Conservation (phyloP, 2,329 filamentous ascomycete genomes). For the Helminthosporium solani region DNA sequence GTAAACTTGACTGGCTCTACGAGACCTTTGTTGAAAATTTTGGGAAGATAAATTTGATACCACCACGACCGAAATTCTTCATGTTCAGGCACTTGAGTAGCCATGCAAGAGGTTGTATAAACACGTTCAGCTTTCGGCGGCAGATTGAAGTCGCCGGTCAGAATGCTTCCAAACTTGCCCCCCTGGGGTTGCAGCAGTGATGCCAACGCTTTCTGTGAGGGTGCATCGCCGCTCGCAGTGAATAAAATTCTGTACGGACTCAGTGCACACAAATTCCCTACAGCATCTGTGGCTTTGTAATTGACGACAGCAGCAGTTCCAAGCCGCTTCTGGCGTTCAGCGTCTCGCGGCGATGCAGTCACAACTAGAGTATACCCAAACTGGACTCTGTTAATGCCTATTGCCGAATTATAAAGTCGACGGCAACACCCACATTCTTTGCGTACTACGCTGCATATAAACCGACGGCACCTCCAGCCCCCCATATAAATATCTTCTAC, state of each 20-base stretch:
- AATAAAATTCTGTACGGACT: conserved; percentile 31
- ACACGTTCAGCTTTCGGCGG: conserved; percentile 25
- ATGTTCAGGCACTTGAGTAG: conserved; percentile 24
- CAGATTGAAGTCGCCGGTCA: conserved; percentile 22
- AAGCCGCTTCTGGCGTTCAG: conserved; percentile 23
- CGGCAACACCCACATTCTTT: conserved; percentile 17
- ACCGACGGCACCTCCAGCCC: conserved; percentile 29
- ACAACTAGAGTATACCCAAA: conserved; percentile 28
- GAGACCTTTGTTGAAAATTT: conserved; percentile 20
- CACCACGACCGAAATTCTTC: conserved; percentile 25
- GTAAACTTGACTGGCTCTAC: conserved; percentile 26
- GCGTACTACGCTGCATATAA: conserved; percentile 30
- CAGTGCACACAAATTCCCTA: conserved; percentile 21
- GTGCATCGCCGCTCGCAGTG: conserved; percentile 27
- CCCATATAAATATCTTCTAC: conserved; percentile 30
- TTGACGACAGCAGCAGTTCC: conserved; percentile 25
- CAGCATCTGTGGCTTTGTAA: conserved; percentile 27
- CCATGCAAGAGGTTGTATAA: conserved; percentile 30
- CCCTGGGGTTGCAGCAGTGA: conserved; percentile 21
- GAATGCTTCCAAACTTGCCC: conserved; percentile 24
- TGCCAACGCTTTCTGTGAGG: conserved; percentile 26
- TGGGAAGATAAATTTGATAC: conserved; percentile 28
- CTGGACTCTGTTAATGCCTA: conserved; percentile 19
- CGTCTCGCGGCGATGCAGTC: conserved; percentile 25
- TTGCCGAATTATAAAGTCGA: neutral